Conservation (phyloP, 768 basidiomycete species). For the Punctularia strigosozonata region DNA sequence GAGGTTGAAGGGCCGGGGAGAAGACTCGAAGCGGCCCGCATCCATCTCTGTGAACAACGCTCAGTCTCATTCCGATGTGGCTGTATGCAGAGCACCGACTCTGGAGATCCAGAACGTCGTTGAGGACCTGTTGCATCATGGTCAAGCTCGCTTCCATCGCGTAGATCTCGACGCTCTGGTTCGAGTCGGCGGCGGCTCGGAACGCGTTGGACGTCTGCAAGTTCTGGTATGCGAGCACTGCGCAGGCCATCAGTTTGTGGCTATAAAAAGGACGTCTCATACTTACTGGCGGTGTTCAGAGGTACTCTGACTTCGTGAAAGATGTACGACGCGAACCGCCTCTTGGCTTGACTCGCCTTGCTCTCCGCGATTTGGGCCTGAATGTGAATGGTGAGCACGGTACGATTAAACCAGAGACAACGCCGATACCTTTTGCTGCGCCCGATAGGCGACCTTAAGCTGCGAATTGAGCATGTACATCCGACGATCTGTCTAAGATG, state of each 20-base stretch:
- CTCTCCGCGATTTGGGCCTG: conserved; percentile 29
- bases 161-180: conserved; percentile 27
- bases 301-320: conserved; percentile 39
- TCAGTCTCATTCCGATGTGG: neutral
- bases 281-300: conserved; percentile 31
- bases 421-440: conserved; percentile 20
- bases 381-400: conserved; percentile 6
- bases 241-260: neutral
- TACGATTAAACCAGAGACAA: conserved; percentile 5
- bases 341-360: conserved; percentile 21
- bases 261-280: neutral
- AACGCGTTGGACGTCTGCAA: conserved; percentile 28
- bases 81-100: conserved; percentile 7
- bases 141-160: conserved; percentile 25
- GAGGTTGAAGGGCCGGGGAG: conserved; percentile 27
- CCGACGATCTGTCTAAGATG: conserved; percentile 18
- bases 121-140: conserved; percentile 24
- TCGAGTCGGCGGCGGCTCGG: conserved; percentile 9
- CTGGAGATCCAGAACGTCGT: conserved; percentile 26
- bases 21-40: conserved; percentile 27
- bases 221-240: conserved; percentile 32
- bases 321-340: conserved; percentile 35
- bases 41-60: conserved; percentile 20
- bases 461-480: conserved; percentile 30
- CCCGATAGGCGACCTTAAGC: conserved; percentile 28